Evolutionary conservation across 2,329 filamentous ascomycete genomes (phyloP).

Genomic region (Helotiales sp.): DNA sequence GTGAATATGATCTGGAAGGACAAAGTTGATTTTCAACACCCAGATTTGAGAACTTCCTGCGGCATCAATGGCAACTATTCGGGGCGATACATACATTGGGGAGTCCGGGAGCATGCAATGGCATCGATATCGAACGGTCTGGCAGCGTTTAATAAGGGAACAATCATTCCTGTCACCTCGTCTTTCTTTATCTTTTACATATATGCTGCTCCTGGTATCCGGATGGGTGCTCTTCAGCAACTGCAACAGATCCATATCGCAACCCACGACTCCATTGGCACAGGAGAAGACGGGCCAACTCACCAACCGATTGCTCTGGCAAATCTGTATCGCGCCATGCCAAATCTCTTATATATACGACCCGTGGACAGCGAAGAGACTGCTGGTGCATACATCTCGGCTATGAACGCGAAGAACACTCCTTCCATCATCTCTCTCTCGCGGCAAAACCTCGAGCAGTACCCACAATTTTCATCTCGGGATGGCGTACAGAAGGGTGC

Average conservation of each 20-base stretch:
- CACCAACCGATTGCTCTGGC: conserved; percentile 62
- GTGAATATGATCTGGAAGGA: conserved; percentile 57
- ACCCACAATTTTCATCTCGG: conserved; percentile 39
- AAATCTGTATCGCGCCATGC: conserved; percentile 61
- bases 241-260: conserved; percentile 59
- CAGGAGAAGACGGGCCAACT: conserved; percentile 61
- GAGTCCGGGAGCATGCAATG: conserved; percentile 64
- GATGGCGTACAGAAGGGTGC: conserved; percentile 45
- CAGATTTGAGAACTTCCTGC: conserved; percentile 40
- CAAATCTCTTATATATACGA: conserved; percentile 60
- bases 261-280: conserved; percentile 61
- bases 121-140: conserved; percentile 56
- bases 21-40: conserved; percentile 51
- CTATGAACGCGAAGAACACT: conserved; percentile 43
- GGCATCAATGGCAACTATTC: conserved; percentile 55
- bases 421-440: conserved; percentile 51
- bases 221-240: conserved; percentile 58
- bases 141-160: conserved; percentile 55
- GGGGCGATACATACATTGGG: conserved; percentile 60
- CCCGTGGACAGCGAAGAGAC: conserved; percentile 59
- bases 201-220: conserved; percentile 57
- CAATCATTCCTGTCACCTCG: conserved; percentile 57
- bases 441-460: conserved; percentile 40
- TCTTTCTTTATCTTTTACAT: conserved; percentile 66
- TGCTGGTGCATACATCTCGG: conserved; percentile 52